phyloP scores from a whole-genome alignment of 140 eudicot species.

The Anethum foeniculum region DNA sequence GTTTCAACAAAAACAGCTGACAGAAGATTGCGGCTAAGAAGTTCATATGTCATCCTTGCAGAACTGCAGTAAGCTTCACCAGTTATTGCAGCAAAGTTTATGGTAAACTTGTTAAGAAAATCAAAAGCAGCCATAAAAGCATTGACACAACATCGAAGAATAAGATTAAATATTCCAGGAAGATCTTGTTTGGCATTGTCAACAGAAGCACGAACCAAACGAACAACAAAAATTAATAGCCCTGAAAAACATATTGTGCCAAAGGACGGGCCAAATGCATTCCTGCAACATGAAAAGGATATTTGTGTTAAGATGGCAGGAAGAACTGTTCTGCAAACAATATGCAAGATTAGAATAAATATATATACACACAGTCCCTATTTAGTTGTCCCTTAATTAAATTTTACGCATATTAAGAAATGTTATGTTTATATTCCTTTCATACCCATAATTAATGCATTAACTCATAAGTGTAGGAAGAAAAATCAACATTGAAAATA shows the following conservation, averaged over 20 bases:
- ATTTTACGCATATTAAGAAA: no score
- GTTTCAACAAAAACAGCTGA: constrained; percentile 83
- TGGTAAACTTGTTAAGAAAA: constrained; percentile 80
- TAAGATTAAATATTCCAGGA: constrained; percentile 54
- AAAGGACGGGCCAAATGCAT: constrained; percentile 85
- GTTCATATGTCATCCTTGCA: constrained; percentile 85
- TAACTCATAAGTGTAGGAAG: no score
- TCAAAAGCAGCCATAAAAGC: constrained; percentile 60
- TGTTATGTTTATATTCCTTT: no score
- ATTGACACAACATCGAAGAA: constrained; percentile 71
- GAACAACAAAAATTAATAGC: constrained; percentile 48
- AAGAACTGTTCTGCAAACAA: constrained; percentile 3
- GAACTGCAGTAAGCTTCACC: constrained; percentile 92
- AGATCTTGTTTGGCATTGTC: constrained; percentile 84
- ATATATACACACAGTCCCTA: no score
- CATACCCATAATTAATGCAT: no score
- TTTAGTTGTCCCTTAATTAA: no score
- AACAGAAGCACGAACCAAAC: constrained; percentile 73
- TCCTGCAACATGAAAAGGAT: constrained; percentile 42
- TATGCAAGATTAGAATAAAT: neutral
- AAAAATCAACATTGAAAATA: no score
- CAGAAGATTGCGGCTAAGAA: constrained; percentile 77
- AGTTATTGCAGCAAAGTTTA: constrained; percentile 88
- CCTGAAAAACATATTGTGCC: constrained; percentile 96
- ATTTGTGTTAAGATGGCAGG: constrained; percentile 9